Conservation (phyloP, 179 eudicot genomes). For the Carnegiea gigantea region DNA sequence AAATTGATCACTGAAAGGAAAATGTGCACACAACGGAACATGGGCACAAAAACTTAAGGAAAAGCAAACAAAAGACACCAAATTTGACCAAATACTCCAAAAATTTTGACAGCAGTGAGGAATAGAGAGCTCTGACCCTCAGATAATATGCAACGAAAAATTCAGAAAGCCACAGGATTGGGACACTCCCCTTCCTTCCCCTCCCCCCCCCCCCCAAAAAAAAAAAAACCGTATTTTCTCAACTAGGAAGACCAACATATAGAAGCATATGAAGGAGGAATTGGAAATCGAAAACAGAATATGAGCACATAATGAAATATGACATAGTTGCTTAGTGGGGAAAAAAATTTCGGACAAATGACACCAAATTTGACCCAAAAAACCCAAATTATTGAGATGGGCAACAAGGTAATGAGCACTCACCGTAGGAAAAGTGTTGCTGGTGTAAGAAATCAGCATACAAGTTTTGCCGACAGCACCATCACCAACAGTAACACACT, state of each 20-base stretch:
- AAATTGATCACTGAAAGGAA: background rate
- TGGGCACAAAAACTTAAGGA: background rate
- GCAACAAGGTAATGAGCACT: background rate
- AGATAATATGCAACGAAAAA: no score
- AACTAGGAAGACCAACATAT: no score
- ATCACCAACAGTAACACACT: constrained; percentile 28
- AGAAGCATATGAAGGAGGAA: no score
- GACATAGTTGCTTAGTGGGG: background rate
- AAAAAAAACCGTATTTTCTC: no score
- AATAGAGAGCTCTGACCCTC: no score
- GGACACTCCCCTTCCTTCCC: no score
- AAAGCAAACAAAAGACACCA: background rate
- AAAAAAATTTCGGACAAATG: background rate
- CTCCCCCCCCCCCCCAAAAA: no score
- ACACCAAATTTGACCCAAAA: background rate
- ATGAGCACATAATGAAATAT: constrained; percentile 3
- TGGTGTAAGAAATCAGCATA: constrained; percentile 24
- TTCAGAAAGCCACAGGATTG: no score
- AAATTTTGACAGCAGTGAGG: background rate
- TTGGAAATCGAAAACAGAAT: background rate
- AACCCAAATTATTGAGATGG: background rate
- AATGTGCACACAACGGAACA: background rate
- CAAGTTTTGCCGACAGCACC: constrained; percentile 28
- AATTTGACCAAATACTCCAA: background rate
- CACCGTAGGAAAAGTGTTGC: constrained; percentile 26